Conservation (phyloP, 2,329 filamentous ascomycete genomes). For the Penicillium vulpinum region DNA sequence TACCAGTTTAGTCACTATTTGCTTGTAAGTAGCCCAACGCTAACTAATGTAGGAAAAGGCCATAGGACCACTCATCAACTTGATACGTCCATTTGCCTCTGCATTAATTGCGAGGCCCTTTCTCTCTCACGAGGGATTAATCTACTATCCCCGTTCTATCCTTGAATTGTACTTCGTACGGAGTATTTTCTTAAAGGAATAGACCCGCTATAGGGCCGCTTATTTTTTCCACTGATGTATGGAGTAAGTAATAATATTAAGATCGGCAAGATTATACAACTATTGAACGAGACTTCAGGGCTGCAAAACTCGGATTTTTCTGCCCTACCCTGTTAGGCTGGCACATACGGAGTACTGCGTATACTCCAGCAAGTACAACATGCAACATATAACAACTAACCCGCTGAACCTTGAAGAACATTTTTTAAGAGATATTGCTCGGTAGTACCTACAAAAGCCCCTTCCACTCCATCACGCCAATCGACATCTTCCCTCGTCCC, state of each 20-base stretch:
- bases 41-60: neutral
- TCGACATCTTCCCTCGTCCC: constrained; percentile 23
- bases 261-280: neutral
- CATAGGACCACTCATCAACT: neutral
- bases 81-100: neutral
- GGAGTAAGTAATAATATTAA: neutral
- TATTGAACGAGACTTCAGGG: neutral
- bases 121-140: neutral
- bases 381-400: neutral
- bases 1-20: neutral
- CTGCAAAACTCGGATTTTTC: too few relatives aligned
- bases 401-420: neutral
- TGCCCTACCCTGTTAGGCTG: too few relatives aligned
- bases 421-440: neutral
- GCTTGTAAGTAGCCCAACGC: neutral
- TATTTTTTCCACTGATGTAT: neutral
- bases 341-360: neutral
- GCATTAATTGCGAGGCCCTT: neutral
- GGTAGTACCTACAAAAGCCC: neutral
- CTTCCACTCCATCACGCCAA: constrained; percentile 18
- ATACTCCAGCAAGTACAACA: neutral
- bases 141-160: neutral
- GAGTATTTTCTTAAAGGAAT: neutral
- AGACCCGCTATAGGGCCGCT: neutral
- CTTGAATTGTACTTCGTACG: neutral